A percentile compares a stretch with the other conserved stretches of the same genome.
Conservation (phyloP, 192 early-diverging fungal genomes). For the Rhizoclosmatium sp. region DNA sequence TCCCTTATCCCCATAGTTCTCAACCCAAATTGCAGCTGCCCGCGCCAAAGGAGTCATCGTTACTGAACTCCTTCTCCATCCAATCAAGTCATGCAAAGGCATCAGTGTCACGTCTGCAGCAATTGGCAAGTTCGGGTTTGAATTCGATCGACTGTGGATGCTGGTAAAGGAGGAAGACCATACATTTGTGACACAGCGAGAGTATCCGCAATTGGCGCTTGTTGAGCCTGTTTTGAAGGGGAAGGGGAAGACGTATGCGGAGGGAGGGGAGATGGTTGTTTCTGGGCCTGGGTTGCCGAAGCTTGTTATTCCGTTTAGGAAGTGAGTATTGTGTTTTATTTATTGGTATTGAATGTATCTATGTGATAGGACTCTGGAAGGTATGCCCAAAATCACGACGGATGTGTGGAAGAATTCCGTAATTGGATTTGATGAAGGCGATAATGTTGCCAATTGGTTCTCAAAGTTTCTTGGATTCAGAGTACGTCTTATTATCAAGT, state of each 20-base stretch:
- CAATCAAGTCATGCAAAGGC: slow-evolving; percentile 53
- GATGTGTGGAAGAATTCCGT: slow-evolving; percentile 45
- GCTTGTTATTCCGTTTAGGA: slow-evolving; percentile 11
- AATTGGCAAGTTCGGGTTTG: slow-evolving; percentile 47
- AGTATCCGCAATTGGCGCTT: slow-evolving; percentile 43
- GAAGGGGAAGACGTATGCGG: slow-evolving; percentile 24
- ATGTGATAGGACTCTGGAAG: neutral
- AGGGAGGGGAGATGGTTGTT: slow-evolving; percentile 43
- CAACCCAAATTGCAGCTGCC: too few species aligned
- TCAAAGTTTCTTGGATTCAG: slow-evolving; percentile 50
- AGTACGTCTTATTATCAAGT: slow-evolving; percentile 59
- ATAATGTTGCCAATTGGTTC: slow-evolving; percentile 67
- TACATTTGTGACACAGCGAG: slow-evolving; percentile 48
- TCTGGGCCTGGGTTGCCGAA: slow-evolving; percentile 47
- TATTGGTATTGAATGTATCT: neutral
- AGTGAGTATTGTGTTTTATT: neutral
- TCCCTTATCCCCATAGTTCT: too few species aligned
- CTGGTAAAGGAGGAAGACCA: slow-evolving; percentile 21
- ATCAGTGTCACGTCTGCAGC: slow-evolving; percentile 30
- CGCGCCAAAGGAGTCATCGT: neutral
- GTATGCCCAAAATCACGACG: neutral
- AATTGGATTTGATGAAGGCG: slow-evolving; percentile 68
- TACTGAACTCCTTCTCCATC: slow-evolving; percentile 46
- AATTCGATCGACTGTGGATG: slow-evolving; percentile 57
- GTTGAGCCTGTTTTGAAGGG: slow-evolving; percentile 33